These are phyloP conservation scores for California macrophylla DNA, from an alignment of 441 rosid species.

Conservation along the genomic window DNA sequence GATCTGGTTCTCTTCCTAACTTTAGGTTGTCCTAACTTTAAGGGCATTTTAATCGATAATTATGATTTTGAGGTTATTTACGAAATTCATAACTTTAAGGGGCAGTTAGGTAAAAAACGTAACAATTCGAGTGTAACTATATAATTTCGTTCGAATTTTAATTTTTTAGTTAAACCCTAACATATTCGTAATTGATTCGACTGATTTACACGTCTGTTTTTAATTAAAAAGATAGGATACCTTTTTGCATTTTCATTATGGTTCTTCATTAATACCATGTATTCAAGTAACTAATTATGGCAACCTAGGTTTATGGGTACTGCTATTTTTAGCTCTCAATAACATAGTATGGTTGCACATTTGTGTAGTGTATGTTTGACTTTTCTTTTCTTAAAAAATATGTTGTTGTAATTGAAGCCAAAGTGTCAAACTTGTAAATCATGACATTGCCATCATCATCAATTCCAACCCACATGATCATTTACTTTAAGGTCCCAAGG, in stretches of 20 bases:
- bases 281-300: neutral
- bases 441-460: slow-evolving; percentile 14
- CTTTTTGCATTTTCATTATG: neutral
- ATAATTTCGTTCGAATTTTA: too few species aligned
- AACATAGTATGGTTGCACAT: neutral
- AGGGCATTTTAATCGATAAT: too few species aligned
- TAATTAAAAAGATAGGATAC: too few species aligned
- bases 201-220: too few species aligned
- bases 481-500: neutral
- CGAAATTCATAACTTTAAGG: too few species aligned
- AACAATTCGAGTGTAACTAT: too few species aligned
- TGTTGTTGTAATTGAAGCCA: slow-evolving; percentile 1
- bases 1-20: too few species aligned
- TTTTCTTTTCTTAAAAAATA: slow-evolving; percentile 12
- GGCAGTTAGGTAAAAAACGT: too few species aligned
- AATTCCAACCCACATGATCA: slow-evolving; percentile 11
- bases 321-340: neutral
- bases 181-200: too few species aligned
- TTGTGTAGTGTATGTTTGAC: slow-evolving; percentile 5
- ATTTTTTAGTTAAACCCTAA: too few species aligned
- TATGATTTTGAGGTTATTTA: too few species aligned
- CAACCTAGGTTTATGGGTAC: neutral
- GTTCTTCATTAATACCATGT: neutral
- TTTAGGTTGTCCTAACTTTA: too few species aligned
- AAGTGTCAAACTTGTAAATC: slow-evolving; percentile 12